Percentiles rank a stretch among this genome's conserved stretches.
These are phyloP conservation scores for Luffa acutangula DNA, from an alignment of 306 rosid genomes.

Conservation along the genomic window DNA sequence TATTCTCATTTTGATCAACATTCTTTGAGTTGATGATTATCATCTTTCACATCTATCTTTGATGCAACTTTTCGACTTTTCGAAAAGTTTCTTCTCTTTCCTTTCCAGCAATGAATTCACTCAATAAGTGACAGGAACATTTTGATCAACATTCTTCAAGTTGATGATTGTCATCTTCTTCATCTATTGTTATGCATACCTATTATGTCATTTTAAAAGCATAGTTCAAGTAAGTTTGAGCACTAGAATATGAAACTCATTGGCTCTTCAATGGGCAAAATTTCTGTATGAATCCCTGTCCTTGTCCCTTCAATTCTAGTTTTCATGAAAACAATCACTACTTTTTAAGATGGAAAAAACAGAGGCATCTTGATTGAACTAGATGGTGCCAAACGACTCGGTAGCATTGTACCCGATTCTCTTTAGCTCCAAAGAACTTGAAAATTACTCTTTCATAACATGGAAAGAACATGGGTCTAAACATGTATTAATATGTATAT, in stretches of 20 bases:
- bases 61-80: neutral
- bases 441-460: neutral
- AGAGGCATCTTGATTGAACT: neutral
- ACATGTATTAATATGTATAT: conserved; percentile 2
- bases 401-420: neutral
- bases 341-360: neutral
- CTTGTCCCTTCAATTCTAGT: no score
- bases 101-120: neutral
- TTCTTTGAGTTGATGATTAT: neutral
- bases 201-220: neutral
- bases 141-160: neutral
- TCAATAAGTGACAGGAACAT: no score
- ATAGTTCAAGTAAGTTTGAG: neutral
- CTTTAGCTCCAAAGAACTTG: neutral
- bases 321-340: neutral
- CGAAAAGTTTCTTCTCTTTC: neutral
- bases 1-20: neutral
- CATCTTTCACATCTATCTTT: neutral
- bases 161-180: neutral
- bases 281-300: neutral
- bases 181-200: neutral
- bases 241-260: neutral
- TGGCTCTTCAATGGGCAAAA: neutral
- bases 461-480: neutral
- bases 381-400: neutral